Evolutionary conservation across 2,329 filamentous ascomycete genomes (phyloP).

Genomic region (Fusarium floridanum): DNA sequence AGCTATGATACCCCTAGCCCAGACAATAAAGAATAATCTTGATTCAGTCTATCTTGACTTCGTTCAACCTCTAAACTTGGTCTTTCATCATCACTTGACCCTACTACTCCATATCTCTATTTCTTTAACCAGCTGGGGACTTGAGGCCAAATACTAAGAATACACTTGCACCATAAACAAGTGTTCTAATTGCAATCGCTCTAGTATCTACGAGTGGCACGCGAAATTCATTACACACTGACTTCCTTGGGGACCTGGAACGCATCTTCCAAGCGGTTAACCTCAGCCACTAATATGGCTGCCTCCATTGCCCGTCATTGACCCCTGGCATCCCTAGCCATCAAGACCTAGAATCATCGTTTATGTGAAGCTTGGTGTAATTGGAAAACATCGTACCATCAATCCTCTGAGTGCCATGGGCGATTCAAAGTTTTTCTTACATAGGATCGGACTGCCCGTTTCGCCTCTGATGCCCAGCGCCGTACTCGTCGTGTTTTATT

Average conservation of each 20-base stretch:
- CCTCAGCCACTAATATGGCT: not conserved
- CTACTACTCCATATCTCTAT: not conserved
- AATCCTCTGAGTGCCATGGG: conserved; percentile 39
- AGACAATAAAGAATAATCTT: not conserved
- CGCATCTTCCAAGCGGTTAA: not conserved
- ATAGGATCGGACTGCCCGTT: conserved; percentile 49
- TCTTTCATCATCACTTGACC: not conserved
- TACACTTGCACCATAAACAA: conserved; percentile 1
- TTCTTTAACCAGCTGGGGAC: not conserved
- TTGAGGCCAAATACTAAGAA: not conserved
- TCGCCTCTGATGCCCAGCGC: conserved; percentile 53
- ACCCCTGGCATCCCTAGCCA: not conserved
- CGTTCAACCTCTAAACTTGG: not conserved
- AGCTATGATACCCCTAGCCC: conserved; percentile 35
- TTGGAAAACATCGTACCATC: not conserved
- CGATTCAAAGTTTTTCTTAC: conserved; percentile 51
- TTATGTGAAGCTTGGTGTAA: not conserved
- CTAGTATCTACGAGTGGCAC: conserved; percentile 11
- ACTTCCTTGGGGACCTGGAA: not conserved
- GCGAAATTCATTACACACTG: conserved; percentile 12
- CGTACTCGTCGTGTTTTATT: conserved; percentile 47
- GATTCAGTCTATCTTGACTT: not conserved
- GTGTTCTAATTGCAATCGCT: conserved; percentile 21
- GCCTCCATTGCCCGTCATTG: not conserved
- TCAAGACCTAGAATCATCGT: not conserved